Base-by-base conservation (phyloP, 1,139 yeast genomes). In the Sugiyamaella sp. region DNA sequence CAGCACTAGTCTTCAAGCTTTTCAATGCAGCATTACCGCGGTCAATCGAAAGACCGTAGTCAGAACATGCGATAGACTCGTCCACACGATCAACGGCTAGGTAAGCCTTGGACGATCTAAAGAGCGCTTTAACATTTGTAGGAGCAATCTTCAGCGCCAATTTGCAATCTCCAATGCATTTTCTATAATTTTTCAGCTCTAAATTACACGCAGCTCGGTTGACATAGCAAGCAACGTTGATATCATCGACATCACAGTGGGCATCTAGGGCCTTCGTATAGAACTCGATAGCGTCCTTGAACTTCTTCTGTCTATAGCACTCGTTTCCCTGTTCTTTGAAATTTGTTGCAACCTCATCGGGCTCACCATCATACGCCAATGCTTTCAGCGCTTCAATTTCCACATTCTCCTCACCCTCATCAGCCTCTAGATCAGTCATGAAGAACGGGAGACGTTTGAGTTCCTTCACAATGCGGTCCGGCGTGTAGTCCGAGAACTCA, bases 241-340 rank as follows among this genome's bases (percentile, higher is more conserved):
- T 73, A 6, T 71, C 73, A 14, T 71, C 71, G 16, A 76, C 85
- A 3, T 60, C 66, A 46, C 66, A 59, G 52, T 84, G 80, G 22
- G 87, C 82, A 16, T 84, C 90, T 22, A 95, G 64, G 1, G 95
- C 98, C 67, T 88, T 85, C 29, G 86, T 84, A 66, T 93, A 93
- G 65, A 77, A 86, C 52, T 81, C 85, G 42, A 89, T 74, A 0
- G 99, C 99, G 60, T 82, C 82, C 56, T 80, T 78, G 70, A 80
- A 93, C 62, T 84, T 82, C 62, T 85, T 87, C 5, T 74, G 75
- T 67, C 81, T 85, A 72, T 79, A 93, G 58, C 89, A 81, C 20
- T 89, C 97, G 66, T 95, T 93, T 9, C 99, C 99, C 68, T 93
- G 98, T 59, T 81, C 85, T 62, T 90, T 90, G 75, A 91, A 93